Percentiles rank a stretch among this genome's conserved stretches.
phyloP scores from a whole-genome alignment of 2,329 filamentous ascomycete species.

The Cyphellophora europaea region DNA sequence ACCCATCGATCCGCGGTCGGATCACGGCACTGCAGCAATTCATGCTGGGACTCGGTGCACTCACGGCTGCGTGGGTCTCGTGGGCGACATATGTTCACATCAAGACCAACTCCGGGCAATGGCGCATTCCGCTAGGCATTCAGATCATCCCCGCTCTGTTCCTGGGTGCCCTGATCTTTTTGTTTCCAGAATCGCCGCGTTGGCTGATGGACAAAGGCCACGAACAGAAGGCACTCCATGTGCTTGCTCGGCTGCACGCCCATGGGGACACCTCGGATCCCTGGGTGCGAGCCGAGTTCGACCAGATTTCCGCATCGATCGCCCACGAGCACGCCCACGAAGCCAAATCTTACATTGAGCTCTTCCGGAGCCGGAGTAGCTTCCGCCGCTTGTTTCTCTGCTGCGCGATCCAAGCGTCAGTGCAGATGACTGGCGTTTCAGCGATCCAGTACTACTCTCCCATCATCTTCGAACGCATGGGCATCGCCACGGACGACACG shows the following conservation, averaged over 20 bases:
- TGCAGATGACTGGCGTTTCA: constrained; percentile 68
- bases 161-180: constrained; percentile 54
- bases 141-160: constrained; percentile 61
- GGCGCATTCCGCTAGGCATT: constrained; percentile 58
- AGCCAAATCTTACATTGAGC: constrained; percentile 60
- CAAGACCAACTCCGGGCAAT: constrained; percentile 41
- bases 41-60: constrained; percentile 68
- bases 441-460: constrained; percentile 70
- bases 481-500: constrained; percentile 55
- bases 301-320: constrained; percentile 60
- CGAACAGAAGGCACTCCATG: constrained; percentile 55
- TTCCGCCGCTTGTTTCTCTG: constrained; percentile 66
- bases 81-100: constrained; percentile 54
- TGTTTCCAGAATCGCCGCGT: constrained; percentile 54
- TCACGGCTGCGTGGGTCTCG: constrained; percentile 64
- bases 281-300: constrained; percentile 64
- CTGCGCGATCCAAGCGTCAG: constrained; percentile 57
- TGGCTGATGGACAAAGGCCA: constrained; percentile 68
- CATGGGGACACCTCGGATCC: constrained; percentile 56
- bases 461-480: constrained; percentile 58
- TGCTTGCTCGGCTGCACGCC: constrained; percentile 60
- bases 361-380: constrained; percentile 56
- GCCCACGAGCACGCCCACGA: constrained; percentile 57
- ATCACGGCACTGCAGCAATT: constrained; percentile 72
- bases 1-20: constrained; percentile 66